phyloP scores from a whole-genome alignment of 495 filamentous ascomycete species.

The Penicillium chermesinum region DNA sequence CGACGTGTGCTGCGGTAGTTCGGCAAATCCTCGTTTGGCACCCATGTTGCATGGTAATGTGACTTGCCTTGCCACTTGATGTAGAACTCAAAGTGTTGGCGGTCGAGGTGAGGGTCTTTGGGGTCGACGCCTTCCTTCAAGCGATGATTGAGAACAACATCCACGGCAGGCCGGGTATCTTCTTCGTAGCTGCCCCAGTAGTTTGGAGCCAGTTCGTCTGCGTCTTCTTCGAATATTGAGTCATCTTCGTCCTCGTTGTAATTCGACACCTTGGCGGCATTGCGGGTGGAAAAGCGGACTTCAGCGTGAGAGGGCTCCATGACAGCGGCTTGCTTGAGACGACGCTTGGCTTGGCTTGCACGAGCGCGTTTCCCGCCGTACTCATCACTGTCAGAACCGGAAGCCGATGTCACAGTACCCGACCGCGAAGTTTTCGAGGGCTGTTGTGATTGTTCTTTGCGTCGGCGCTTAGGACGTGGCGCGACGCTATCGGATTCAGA shows the following conservation, averaged over 20 bases:
- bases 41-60: conserved; percentile 94
- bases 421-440: conserved; percentile 45
- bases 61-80: conserved; percentile 98
- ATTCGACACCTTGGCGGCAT: conserved; percentile 76
- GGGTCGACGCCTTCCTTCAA: conserved; percentile 63
- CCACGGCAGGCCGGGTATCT: conserved; percentile 74
- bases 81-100: conserved; percentile 85
- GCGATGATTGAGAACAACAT: conserved; percentile 82
- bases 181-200: conserved; percentile 62
- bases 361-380: conserved; percentile 70
- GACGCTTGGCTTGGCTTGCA: conserved; percentile 65
- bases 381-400: conserved; percentile 52
- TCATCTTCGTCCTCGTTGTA: conserved; percentile 87
- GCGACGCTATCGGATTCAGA: conserved; percentile 48
- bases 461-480: conserved; percentile 38
- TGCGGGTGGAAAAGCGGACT: conserved; percentile 85
- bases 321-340: conserved; percentile 54
- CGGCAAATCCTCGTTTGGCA: conserved; percentile 62
- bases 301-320: conserved; percentile 59
- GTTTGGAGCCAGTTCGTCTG: conserved; percentile 48
- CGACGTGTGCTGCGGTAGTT: conserved; percentile 73
- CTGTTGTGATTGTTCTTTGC: conserved; percentile 34
- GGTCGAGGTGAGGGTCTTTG: conserved; percentile 49
- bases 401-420: conserved; percentile 38
- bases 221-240: conserved; percentile 68